A percentile compares a stretch with the other conserved stretches of the same genome.
Conservation (phyloP, 2,329 filamentous ascomycete genomes). For the Purpureocillium takamizusanense region DNA sequence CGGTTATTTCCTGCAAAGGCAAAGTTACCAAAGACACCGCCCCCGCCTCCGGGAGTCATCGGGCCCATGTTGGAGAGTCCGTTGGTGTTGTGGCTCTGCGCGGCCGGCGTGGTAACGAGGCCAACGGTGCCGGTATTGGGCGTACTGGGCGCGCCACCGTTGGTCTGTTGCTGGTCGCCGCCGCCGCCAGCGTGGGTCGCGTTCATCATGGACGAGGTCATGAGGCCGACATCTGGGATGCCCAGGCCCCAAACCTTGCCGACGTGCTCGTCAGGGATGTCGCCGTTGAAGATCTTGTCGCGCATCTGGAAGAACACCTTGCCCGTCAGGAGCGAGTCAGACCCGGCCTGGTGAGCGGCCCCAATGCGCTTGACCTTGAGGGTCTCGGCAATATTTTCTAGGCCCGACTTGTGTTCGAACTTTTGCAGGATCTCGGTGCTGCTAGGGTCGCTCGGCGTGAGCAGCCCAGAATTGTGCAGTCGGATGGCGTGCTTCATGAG, state of each 20-base stretch:
- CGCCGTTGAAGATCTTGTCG: slow-evolving; percentile 76
- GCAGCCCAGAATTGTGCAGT: slow-evolving; percentile 54
- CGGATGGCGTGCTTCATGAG: slow-evolving; percentile 83
- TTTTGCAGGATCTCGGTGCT: slow-evolving; percentile 70
- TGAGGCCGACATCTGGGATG: slow-evolving; percentile 50
- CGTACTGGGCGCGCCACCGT: slow-evolving; percentile 44
- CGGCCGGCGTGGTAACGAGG: slow-evolving; percentile 38
- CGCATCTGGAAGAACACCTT: slow-evolving; percentile 92
- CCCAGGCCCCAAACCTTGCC: slow-evolving; percentile 93
- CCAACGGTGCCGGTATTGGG: slow-evolving; percentile 57
- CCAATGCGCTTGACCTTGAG: slow-evolving; percentile 85
- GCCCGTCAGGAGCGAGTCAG: slow-evolving; percentile 86
- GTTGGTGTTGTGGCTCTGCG: slow-evolving; percentile 46
- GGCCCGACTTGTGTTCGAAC: slow-evolving; percentile 80
- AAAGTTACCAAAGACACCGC: slow-evolving; percentile 70
- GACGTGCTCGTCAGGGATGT: slow-evolving; percentile 71
- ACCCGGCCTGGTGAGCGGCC: slow-evolving; percentile 83
- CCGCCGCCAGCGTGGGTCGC: slow-evolving; percentile 16
- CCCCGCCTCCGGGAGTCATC: slow-evolving; percentile 69
- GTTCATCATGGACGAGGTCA: slow-evolving; percentile 24
- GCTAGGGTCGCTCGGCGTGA: slow-evolving; percentile 53
- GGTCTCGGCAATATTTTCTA: slow-evolving; percentile 90
- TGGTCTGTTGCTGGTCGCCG: slow-evolving; percentile 27
- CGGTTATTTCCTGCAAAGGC: slow-evolving; percentile 36
- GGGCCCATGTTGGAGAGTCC: slow-evolving; percentile 52